Conservation (phyloP, 164 flowering plant genomes). For the Tetrastigma voinierianum region DNA sequence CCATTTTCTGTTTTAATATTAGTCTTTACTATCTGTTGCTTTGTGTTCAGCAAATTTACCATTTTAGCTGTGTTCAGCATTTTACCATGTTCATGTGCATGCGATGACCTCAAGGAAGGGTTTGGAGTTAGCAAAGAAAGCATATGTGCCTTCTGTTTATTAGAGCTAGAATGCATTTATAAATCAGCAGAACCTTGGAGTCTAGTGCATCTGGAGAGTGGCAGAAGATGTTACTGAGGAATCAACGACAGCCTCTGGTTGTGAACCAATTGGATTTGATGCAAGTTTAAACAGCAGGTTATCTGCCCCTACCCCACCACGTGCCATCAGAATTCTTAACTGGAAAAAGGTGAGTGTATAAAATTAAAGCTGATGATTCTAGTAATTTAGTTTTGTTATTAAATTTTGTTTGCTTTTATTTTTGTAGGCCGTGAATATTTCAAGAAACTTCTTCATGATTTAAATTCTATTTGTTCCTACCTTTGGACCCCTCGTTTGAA, state of each 20-base stretch:
- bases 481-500: conserved; percentile 62
- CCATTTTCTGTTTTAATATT: too few species aligned
- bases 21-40: background rate
- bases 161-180: conserved; percentile 57
- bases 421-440: conserved; percentile 83
- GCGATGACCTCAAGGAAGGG: conserved; percentile 95
- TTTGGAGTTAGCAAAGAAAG: conserved; percentile 83
- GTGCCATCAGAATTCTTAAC: conserved; percentile 70
- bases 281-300: conserved; percentile 72
- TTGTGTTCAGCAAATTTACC: conserved; percentile 2
- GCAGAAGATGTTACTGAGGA: conserved; percentile 39
- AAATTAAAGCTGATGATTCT: background rate
- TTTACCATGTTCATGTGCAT: conserved; percentile 71
- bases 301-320: conserved; percentile 96
- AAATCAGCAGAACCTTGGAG: conserved; percentile 55
- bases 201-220: conserved; percentile 28
- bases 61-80: conserved; percentile 59
- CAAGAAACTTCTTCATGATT: conserved; percentile 80
- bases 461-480: conserved; percentile 69
- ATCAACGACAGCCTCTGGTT: conserved; percentile 88
- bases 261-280: conserved; percentile 89
- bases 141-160: conserved; percentile 75
- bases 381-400: background rate
- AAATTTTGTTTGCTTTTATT: conserved; percentile 8
- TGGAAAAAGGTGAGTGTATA: conserved; percentile 71